These are phyloP conservation scores for Pichia sporocuriosa DNA, from an alignment of 805 yeast genomes.

Conservation along the genomic window DNA sequence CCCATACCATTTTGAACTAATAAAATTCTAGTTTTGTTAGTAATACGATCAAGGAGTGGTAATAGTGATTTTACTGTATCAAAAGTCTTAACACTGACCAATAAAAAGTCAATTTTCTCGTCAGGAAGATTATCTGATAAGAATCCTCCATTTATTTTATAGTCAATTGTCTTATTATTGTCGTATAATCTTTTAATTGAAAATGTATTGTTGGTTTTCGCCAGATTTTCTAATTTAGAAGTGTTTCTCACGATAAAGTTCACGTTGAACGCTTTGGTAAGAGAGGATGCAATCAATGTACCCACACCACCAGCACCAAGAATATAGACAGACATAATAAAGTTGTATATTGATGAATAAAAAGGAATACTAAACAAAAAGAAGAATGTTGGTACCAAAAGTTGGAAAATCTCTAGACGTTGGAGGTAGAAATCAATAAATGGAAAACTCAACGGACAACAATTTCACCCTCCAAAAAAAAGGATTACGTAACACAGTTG, in stretches of 20 bases:
- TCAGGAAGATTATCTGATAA: constrained; percentile 18
- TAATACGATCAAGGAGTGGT: constrained; percentile 46
- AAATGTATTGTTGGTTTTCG: constrained; percentile 15
- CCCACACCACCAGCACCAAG: constrained; percentile 34
- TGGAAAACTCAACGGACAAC: not conserved
- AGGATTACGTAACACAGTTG: not conserved
- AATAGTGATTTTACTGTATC: constrained; percentile 59
- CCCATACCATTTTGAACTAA: constrained; percentile 89
- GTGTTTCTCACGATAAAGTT: constrained; percentile 25
- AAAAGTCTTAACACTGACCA: constrained; percentile 76
- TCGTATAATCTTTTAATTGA: constrained; percentile 23
- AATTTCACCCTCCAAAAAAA: too few relatives aligned
- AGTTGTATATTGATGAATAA: too few relatives aligned
- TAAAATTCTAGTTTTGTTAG: constrained; percentile 46
- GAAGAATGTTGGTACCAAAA: not conserved
- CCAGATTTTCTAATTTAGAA: constrained; percentile 19
- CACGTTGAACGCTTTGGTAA: constrained; percentile 18
- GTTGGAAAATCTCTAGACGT: not conserved
- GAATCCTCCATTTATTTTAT: constrained; percentile 16
- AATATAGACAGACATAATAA: constrained; percentile 21
- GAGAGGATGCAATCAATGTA: constrained; percentile 23
- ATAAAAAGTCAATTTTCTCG: constrained; percentile 30
- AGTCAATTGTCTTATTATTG: constrained; percentile 10
- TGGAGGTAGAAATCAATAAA: not conserved
- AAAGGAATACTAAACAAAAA: too few relatives aligned